A percentile compares a stretch with the other conserved stretches of the same genome.
phyloP scores from a whole-genome alignment of 2,329 filamentous ascomycete genomes.

The Hymenoscyphus linearis region DNA sequence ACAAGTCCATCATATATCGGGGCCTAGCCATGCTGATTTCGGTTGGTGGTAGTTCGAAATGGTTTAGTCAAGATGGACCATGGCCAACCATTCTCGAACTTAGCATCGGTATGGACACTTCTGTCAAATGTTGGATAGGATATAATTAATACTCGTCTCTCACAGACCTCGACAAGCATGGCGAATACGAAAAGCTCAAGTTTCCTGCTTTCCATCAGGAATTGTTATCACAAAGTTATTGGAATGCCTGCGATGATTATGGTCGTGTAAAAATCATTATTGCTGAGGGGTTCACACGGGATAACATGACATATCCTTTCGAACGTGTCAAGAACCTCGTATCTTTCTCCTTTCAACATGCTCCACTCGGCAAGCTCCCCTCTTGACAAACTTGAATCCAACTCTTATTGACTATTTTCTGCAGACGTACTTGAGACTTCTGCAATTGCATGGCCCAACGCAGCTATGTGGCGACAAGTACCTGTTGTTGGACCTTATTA shows the following conservation, averaged over 20 bases:
- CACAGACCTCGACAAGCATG: slow-evolving; percentile 34
- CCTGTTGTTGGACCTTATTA: slow-evolving; percentile 34
- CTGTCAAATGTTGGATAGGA: not conserved
- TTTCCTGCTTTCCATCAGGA: slow-evolving; percentile 71
- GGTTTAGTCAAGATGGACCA: slow-evolving; percentile 43
- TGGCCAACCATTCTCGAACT: slow-evolving; percentile 45
- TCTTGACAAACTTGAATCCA: not conserved
- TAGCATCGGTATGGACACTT: slow-evolving; percentile 37
- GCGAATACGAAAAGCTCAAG: slow-evolving; percentile 54
- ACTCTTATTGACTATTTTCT: not conserved
- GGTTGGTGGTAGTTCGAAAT: slow-evolving; percentile 35
- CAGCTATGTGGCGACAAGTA: slow-evolving; percentile 58
- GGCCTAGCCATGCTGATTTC: not conserved
- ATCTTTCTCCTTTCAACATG: slow-evolving; percentile 80
- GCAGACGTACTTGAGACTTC: slow-evolving; percentile 67
- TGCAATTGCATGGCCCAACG: slow-evolving; percentile 75
- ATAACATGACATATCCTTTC: slow-evolving; percentile 46
- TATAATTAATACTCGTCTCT: slow-evolving; percentile 4
- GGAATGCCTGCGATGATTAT: slow-evolving; percentile 64
- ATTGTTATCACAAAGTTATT: slow-evolving; percentile 62
- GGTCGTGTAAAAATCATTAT: slow-evolving; percentile 74
- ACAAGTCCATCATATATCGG: not conserved
- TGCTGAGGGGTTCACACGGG: slow-evolving; percentile 63
- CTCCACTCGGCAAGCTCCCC: slow-evolving; percentile 58
- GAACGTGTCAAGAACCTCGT: slow-evolving; percentile 68